phyloP scores from a whole-genome alignment of 768 basidiomycete species.

The Naematelia aurantialba region DNA sequence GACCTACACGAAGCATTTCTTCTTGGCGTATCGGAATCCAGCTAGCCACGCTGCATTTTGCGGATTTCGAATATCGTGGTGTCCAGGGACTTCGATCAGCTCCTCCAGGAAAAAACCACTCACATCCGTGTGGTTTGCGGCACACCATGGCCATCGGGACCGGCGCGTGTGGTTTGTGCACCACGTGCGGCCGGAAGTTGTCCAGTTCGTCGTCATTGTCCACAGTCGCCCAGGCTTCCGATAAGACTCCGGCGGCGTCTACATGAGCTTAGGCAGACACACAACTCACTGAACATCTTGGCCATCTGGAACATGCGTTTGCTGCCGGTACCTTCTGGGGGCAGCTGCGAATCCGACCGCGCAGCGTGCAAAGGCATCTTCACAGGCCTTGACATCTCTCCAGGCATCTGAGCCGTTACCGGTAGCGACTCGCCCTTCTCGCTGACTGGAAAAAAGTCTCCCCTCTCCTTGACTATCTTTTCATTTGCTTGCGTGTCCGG shows the following conservation, averaged over 20 bases:
- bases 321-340: slow-evolving; percentile 41
- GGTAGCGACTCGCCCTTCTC: slow-evolving; percentile 13
- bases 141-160: slow-evolving; percentile 67
- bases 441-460: too few relatives aligned
- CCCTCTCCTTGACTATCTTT: too few relatives aligned
- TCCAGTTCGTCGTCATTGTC: slow-evolving; percentile 53
- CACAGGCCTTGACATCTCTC: slow-evolving; percentile 6
- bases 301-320: slow-evolving; percentile 45
- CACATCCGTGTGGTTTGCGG: slow-evolving; percentile 60
- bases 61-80: slow-evolving; percentile 55
- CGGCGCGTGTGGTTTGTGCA: slow-evolving; percentile 60
- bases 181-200: slow-evolving; percentile 62
- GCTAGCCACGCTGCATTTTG: slow-evolving; percentile 69
- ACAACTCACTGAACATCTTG: slow-evolving; percentile 49
- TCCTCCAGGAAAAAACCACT: slow-evolving; percentile 18
- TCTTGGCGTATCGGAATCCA: slow-evolving; percentile 60
- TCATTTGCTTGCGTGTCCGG: too few relatives aligned
- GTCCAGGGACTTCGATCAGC: slow-evolving; percentile 52
- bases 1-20: slow-evolving; percentile 62
- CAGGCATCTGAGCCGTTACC: slow-evolving; percentile 11
- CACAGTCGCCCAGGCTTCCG: slow-evolving; percentile 52
- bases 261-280: not conserved
- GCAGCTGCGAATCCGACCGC: slow-evolving; percentile 14
- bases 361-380: not conserved
- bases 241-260: slow-evolving; percentile 51